Base-by-base conservation (phyloP, 148 eudicot species). In the Silene conica region DNA sequence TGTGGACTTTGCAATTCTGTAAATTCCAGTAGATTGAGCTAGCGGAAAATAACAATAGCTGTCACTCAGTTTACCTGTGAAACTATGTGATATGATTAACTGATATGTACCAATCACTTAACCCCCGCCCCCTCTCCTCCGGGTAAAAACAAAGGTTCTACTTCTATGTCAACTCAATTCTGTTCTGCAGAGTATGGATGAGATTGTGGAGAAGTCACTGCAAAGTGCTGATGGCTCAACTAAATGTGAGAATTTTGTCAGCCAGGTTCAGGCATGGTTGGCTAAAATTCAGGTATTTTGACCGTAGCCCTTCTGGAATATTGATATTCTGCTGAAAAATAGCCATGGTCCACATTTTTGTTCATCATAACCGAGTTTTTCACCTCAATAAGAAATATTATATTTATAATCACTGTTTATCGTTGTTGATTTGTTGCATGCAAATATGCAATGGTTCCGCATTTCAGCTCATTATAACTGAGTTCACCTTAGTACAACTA, bases 121-220 rank as follows among this genome's bases (percentile, higher is more conserved):
- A n/a, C n/a, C n/a, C n/a, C n/a, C n/a, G n/a, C n/a, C n/a, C n/a
- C n/a, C n/a, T n/a, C n/a, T n/a, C n/a, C n/a, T n/a, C n/a, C n/a
- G n/a, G n/a, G n/a, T 59, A 74, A 1, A 69, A 9, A 1, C 3
- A 25, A 59, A 12, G 21, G 45, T 26, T 70, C 41, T 50, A 18
- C 28, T 60, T 67, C 20, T 63, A 8, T 12, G 16, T 70, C 61
- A 64, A 28, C 28, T 76, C 74, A 64, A 67, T 78, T 56, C 46
- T 81, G 66, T 70, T 76, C 54, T 86, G 83, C 89, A 94, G 98
- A 87, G 93, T 79, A 92, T 83, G 77, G 96, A 91, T 82, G 98
- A 94, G 79, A 94, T 94, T 55, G 67, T 84, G 79, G 96, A 94
- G 55, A 94, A 90, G 78, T 86, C 90, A 69, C 98, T 94, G 70